These are phyloP conservation scores for Sisymbrium altissimum DNA, from an alignment of 345 rosid genomes.

Conservation along the genomic window DNA sequence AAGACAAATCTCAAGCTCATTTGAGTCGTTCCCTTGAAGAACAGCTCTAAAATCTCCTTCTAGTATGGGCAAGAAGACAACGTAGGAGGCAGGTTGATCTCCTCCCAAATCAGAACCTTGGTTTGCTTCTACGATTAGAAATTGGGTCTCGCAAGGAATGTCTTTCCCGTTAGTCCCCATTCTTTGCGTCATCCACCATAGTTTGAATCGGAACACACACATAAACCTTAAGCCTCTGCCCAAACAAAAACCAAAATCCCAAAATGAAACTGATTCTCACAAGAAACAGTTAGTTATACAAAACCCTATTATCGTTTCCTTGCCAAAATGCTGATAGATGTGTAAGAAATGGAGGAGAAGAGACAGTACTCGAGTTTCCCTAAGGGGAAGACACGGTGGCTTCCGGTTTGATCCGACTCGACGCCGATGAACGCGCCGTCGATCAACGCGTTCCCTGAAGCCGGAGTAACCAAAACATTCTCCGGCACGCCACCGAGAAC, in stretches of 20 bases:
- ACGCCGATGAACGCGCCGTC: background rate
- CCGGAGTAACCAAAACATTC: background rate
- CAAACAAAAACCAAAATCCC: background rate
- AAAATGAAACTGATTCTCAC: too few species aligned
- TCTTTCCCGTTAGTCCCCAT: constrained; percentile 1
- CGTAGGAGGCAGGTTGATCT: background rate
- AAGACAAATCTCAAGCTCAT: background rate
- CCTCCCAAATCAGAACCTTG: background rate
- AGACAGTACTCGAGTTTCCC: background rate
- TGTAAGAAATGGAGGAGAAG: background rate
- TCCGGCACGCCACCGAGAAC: background rate
- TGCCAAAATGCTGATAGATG: background rate
- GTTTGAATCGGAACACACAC: background rate
- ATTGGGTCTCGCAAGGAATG: background rate
- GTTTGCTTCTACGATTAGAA: background rate
- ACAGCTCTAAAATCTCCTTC: background rate
- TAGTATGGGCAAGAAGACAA: background rate
- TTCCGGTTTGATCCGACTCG: background rate
- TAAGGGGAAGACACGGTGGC: constrained; percentile 4
- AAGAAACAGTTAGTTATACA: too few species aligned
- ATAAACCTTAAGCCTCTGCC: background rate
- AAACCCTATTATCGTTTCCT: too few species aligned
- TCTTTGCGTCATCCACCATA: constrained; percentile 3
- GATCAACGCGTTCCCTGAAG: background rate
- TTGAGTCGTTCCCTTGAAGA: background rate